Conservation (phyloP, 83 land plant species). For the Diphasiastrum complanatum region DNA sequence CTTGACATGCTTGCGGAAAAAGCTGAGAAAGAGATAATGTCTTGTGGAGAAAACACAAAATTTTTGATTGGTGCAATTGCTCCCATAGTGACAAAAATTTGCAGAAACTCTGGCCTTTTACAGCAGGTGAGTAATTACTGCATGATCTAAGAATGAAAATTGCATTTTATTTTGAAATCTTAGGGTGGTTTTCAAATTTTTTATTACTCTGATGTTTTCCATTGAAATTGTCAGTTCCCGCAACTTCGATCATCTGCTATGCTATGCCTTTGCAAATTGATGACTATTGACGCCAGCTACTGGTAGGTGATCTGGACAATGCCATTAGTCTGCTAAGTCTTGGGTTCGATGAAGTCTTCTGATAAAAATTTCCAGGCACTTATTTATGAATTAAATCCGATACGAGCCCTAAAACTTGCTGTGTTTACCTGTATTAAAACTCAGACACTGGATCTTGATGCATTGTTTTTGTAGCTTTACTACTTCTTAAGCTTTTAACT, state of each 20-base stretch:
- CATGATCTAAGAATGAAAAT: not conserved
- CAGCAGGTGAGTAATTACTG: slow-evolving; percentile 50
- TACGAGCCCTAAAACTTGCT: too few species aligned
- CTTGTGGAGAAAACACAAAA: slow-evolving; percentile 43
- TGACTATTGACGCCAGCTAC: slow-evolving; percentile 90
- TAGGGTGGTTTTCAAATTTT: not conserved
- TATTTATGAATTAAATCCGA: too few species aligned
- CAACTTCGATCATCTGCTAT: slow-evolving; percentile 79
- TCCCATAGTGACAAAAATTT: slow-evolving; percentile 77
- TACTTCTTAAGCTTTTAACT: too few species aligned
- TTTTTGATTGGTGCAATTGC: slow-evolving; percentile 74
- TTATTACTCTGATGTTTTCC: not conserved
- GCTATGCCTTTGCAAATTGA: slow-evolving; percentile 81
- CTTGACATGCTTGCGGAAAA: slow-evolving; percentile 67
- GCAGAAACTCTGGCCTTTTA: slow-evolving; percentile 64
- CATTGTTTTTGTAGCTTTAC: too few species aligned
- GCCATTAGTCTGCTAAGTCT: not conserved
- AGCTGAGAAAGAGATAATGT: slow-evolving; percentile 82
- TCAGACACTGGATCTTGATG: too few species aligned
- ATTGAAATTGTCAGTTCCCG: slow-evolving; percentile 54
- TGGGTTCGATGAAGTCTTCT: not conserved
- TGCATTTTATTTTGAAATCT: not conserved
- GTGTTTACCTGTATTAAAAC: too few species aligned
- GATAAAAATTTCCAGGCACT: too few species aligned
- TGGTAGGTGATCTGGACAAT: slow-evolving; percentile 47